A percentile compares a stretch with the other conserved stretches of the same genome.
These are phyloP conservation scores for Magnusiomyces paraingens DNA, from an alignment of 1,139 yeast genomes.

Conservation along the genomic window DNA sequence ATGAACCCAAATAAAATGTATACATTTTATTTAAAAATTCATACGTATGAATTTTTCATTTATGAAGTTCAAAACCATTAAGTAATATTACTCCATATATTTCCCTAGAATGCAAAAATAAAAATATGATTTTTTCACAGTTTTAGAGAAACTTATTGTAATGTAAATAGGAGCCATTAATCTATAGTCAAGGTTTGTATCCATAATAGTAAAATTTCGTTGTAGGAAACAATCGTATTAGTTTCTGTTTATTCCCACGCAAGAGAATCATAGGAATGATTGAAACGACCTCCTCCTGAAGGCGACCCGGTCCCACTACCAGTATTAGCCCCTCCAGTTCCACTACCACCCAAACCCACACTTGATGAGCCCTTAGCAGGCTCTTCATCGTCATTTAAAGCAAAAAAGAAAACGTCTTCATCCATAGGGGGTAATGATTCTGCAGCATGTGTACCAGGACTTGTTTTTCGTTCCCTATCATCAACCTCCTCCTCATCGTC, in stretches of 20 bases:
- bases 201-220: too few species aligned
- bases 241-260: conserved; percentile 4
- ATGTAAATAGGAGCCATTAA: too few species aligned
- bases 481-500: background rate
- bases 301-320: background rate
- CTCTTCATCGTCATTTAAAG: conserved; percentile 10
- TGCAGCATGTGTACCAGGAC: background rate
- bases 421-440: background rate
- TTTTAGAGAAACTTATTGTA: too few species aligned
- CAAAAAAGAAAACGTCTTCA: conserved; percentile 14
- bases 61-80: too few species aligned
- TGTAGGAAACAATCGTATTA: too few species aligned
- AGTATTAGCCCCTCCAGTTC: background rate
- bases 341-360: background rate
- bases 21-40: too few species aligned
- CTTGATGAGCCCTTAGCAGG: background rate
- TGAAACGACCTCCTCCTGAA: background rate
- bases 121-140: too few species aligned
- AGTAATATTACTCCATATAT: too few species aligned
- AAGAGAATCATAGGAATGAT: conserved; percentile 6
- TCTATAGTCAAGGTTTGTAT: too few species aligned
- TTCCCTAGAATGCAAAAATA: too few species aligned
- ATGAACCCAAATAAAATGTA: too few species aligned
- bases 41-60: too few species aligned
- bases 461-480: background rate